These are phyloP conservation scores for Eragrostis nindensis DNA, from an alignment of 176 grass and related monocot species.

Conservation along the genomic window DNA sequence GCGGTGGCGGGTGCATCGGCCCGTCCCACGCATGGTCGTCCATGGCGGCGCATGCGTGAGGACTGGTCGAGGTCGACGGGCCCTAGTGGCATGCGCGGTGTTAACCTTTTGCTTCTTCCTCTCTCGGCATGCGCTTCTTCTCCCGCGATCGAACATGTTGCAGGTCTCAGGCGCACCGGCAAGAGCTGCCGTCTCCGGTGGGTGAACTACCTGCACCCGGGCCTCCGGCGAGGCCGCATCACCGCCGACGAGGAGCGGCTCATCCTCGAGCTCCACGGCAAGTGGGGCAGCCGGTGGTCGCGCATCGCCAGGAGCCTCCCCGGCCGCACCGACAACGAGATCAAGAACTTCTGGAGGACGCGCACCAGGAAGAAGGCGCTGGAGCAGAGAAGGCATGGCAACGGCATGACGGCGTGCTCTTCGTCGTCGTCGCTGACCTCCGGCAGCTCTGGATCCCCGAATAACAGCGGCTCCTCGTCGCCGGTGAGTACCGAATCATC, in stretches of 20 bases:
- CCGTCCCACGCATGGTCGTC: neutral
- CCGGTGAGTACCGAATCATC: neutral
- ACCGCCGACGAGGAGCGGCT: conserved; percentile 77
- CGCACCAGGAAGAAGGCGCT: conserved; percentile 82
- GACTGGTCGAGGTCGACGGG: neutral
- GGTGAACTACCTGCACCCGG: conserved; percentile 94
- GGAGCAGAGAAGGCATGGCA: conserved; percentile 36
- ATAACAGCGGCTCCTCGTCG: neutral
- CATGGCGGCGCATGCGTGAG: neutral
- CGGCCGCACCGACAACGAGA: conserved; percentile 98
- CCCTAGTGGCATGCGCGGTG: neutral
- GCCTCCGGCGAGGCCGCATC: conserved; percentile 77
- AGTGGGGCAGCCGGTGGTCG: conserved; percentile 91
- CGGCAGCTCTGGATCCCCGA: conserved; percentile 37
- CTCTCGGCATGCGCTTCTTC: conserved; percentile 1
- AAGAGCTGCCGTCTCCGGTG: conserved; percentile 89
- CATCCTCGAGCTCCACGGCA: conserved; percentile 69
- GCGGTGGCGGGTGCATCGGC: conserved; percentile 83
- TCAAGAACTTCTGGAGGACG: conserved; percentile 99
- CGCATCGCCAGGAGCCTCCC: conserved; percentile 81
- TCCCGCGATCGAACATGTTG: conserved; percentile 40
- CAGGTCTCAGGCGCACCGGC: conserved; percentile 84
- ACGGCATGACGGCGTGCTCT: neutral
- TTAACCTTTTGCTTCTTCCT: conserved; percentile 35
- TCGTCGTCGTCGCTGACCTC: neutral